These are phyloP conservation scores for Ambrosia artemisiifolia DNA, from an alignment of 129 eudicot genomes.

Conservation along the genomic window DNA sequence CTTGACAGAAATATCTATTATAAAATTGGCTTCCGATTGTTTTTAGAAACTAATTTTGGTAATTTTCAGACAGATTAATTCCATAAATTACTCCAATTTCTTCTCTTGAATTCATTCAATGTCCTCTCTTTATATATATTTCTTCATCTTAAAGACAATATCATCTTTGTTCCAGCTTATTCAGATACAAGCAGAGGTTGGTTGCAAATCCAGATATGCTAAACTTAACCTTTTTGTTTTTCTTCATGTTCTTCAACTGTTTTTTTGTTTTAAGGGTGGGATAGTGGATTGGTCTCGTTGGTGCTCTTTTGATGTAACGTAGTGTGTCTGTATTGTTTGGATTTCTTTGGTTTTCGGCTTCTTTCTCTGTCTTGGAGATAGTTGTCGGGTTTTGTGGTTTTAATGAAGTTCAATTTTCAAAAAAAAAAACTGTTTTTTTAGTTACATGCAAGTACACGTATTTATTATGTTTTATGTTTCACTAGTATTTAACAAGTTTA, in stretches of 20 bases:
- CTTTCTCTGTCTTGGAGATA: too few relatives aligned
- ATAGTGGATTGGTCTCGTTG: too few relatives aligned
- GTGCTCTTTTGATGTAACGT: too few relatives aligned
- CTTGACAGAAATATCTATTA: neutral
- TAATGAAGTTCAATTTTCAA: too few relatives aligned
- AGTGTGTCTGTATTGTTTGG: too few relatives aligned
- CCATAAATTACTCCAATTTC: conserved; percentile 8
- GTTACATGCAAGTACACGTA: neutral
- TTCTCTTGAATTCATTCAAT: neutral
- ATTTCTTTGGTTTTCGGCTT: too few relatives aligned
- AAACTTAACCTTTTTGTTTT: too few relatives aligned
- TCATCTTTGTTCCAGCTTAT: conserved; percentile 17
- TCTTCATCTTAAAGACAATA: neutral
- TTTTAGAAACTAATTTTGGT: conserved; percentile 1
- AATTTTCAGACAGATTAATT: conserved; percentile 13
- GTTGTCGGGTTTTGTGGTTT: too few relatives aligned
- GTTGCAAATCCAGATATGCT: conserved; percentile 19
- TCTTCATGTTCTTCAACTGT: neutral
- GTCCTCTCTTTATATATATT: neutral
- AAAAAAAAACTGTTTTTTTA: too few relatives aligned
- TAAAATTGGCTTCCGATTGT: neutral
- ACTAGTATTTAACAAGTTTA: neutral
- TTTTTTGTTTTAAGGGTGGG: too few relatives aligned
- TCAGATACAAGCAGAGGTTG: conserved; percentile 26
- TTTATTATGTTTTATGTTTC: neutral